A percentile compares a stretch with the other conserved stretches of the same genome.
Conservation (phyloP, 441 rosid species). For the Gossypium laxum region DNA sequence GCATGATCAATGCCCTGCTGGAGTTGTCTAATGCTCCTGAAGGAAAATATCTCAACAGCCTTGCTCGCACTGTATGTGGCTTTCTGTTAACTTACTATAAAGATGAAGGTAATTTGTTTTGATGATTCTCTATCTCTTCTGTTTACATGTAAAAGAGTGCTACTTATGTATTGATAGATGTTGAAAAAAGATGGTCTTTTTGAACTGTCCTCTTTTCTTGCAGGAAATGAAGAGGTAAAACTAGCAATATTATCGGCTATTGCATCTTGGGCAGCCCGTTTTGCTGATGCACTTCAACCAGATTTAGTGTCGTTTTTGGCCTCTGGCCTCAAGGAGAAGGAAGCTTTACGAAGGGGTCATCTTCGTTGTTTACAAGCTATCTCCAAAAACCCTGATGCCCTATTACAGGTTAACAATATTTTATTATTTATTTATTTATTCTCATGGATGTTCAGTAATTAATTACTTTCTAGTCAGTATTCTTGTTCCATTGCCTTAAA, state of each 20-base stretch:
- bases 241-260: slow-evolving; percentile 64
- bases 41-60: slow-evolving; percentile 62
- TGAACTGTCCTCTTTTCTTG: slow-evolving; percentile 2
- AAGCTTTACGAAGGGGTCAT: slow-evolving; percentile 78
- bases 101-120: slow-evolving; percentile 62
- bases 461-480: slow-evolving; percentile 10
- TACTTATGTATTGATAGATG: neutral
- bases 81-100: slow-evolving; percentile 73
- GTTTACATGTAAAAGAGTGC: neutral
- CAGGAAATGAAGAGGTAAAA: slow-evolving; percentile 95
- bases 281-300: slow-evolving; percentile 54
- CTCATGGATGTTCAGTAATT: slow-evolving; percentile 2
- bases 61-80: slow-evolving; percentile 44
- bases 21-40: slow-evolving; percentile 79
- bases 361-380: slow-evolving; percentile 64
- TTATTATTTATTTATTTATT: slow-evolving; percentile 6
- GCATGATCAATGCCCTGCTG: slow-evolving; percentile 74
- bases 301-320: slow-evolving; percentile 61
- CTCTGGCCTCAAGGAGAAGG: slow-evolving; percentile 93
- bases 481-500: slow-evolving; percentile 10
- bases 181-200: neutral
- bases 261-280: slow-evolving; percentile 70
- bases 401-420: slow-evolving; percentile 43
- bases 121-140: neutral
- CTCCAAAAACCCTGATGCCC: slow-evolving; percentile 59